Percentiles rank a stretch among this genome's conserved stretches.
phyloP scores from a whole-genome alignment of 257 asterid species.

The Echites panduratus region DNA sequence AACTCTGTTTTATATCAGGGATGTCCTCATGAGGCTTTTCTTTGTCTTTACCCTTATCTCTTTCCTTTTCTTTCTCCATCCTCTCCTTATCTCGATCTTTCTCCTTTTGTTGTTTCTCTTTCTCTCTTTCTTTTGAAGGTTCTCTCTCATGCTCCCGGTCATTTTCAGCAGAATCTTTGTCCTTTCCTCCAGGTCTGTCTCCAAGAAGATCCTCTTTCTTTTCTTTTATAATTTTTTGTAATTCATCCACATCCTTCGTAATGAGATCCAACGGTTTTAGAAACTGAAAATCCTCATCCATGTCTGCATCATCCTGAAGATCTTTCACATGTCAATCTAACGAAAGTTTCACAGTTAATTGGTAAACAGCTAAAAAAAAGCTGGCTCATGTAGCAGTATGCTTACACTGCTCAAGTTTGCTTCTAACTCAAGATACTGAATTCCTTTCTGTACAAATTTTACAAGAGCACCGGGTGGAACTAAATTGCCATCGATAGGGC shows the following conservation, averaged over 20 bases:
- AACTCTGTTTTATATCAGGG: slow-evolving; percentile 35
- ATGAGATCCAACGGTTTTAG: slow-evolving; percentile 85
- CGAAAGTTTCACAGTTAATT: slow-evolving; percentile 19
- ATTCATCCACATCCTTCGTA: slow-evolving; percentile 74
- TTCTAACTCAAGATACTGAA: slow-evolving; percentile 88
- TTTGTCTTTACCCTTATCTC: slow-evolving; percentile 55
- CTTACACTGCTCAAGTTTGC: slow-evolving; percentile 74
- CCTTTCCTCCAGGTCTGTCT: slow-evolving; percentile 64
- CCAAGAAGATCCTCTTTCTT: slow-evolving; percentile 55
- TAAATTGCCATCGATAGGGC: slow-evolving; percentile 71
- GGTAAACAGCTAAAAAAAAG: slow-evolving; percentile 13
- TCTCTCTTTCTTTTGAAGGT: slow-evolving; percentile 36
- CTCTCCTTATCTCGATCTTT: slow-evolving; percentile 53
- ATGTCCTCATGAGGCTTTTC: slow-evolving; percentile 60
- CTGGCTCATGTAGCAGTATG: slow-evolving; percentile 11
- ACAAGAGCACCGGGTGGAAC: slow-evolving; percentile 96
- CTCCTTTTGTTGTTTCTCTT: slow-evolving; percentile 59
- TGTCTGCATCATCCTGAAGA: slow-evolving; percentile 69
- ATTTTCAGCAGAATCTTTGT: slow-evolving; percentile 48
- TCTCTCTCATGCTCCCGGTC: slow-evolving; percentile 54
- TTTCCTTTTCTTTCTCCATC: slow-evolving; percentile 45
- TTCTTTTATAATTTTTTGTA: slow-evolving; percentile 70
- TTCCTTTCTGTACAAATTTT: slow-evolving; percentile 84
- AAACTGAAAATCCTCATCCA: slow-evolving; percentile 81
- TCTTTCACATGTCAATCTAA: slow-evolving; percentile 29